Base-by-base conservation (phyloP, 1,284 basidiomycete species). In the Ustilago xerochloae region DNA sequence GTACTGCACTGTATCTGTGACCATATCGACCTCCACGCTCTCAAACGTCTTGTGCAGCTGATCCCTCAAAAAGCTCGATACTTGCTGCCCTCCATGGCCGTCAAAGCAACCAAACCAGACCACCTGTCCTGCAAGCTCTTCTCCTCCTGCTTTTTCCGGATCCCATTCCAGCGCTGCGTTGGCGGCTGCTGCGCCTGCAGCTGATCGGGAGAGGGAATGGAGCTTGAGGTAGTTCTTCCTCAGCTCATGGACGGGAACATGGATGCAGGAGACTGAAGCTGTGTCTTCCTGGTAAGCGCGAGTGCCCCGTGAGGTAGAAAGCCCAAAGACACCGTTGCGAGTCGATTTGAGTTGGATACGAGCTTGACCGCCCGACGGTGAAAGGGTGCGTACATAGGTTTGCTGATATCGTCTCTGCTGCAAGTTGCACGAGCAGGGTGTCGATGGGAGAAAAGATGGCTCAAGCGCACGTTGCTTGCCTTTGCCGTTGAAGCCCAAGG, bases 51-150 rank as follows among this genome's bases (percentile, higher is more conserved):
- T 50, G 52, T 83, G 82, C 54, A 84, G 58, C 15, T 75, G 59
- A 18, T 74, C 63, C 0, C 65, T 32, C n/a, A 84, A 62, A 38
- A 81, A 81, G 24, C 60, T 60, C 16, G 81, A 81, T 9, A 83
- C 72, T 26, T 56, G 56, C 52, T 70, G 70, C 6, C 82, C 81
- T 22, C 82, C 82, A 32, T 83, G 81, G 12, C 81, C 82, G 55
- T 84, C 82, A 33, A 79, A 84, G 46, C 76, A 77, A n/a, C 66
- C 81, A 28, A 82, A 81, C 82, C 82, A 84, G 22, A 75, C 75
- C n/a, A 84, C 71, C 52, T 84, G 82, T 0, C 72, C 76, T 4
- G 75, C 82, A 7, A 83, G 33, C 36, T 78, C 80, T n/a, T 78
- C 68, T 6, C 70, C 79, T 13, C 73, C 75, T 24, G 75, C 71